phyloP scores from a whole-genome alignment of 1,284 basidiomycete species.

The Salmacisia buchloeana region DNA sequence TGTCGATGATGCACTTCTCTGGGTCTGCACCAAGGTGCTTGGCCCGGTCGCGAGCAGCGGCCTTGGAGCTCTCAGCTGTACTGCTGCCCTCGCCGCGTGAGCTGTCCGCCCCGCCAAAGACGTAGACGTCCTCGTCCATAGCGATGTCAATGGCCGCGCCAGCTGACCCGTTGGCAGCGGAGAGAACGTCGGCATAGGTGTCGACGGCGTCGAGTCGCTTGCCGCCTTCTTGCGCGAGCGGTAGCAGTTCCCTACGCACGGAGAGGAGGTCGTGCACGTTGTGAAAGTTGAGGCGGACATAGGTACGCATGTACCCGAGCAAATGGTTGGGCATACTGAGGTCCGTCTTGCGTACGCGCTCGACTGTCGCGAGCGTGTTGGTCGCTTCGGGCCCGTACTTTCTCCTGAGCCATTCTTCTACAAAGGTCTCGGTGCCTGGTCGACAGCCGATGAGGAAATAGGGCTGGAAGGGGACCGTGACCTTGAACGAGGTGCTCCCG shows the following conservation, averaged over 20 bases:
- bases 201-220: slow-evolving; percentile 94
- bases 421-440: slow-evolving; percentile 75
- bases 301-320: slow-evolving; percentile 79
- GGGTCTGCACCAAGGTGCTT: slow-evolving; percentile 60
- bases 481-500: slow-evolving; percentile 93
- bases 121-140: slow-evolving; percentile 32
- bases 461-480: slow-evolving; percentile 84
- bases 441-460: slow-evolving; percentile 85
- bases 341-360: slow-evolving; percentile 83
- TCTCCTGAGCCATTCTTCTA: slow-evolving; percentile 94
- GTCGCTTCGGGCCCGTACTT: slow-evolving; percentile 78
- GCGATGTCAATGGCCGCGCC: slow-evolving; percentile 29
- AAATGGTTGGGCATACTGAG: slow-evolving; percentile 93
- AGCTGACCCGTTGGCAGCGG: slow-evolving; percentile 21
- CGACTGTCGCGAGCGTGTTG: slow-evolving; percentile 58
- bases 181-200: slow-evolving; percentile 96
- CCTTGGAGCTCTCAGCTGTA: slow-evolving; percentile 8
- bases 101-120: slow-evolving; percentile 20
- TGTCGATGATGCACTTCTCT: slow-evolving; percentile 82
- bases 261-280: slow-evolving; percentile 86
- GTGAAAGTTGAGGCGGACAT: slow-evolving; percentile 81
- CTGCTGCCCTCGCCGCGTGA: slow-evolving; percentile 13
- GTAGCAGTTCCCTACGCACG: slow-evolving; percentile 80
- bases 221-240: slow-evolving; percentile 80
- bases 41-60: background rate